Percentiles rank a stretch among this genome's conserved stretches.
These are phyloP conservation scores for Phylloporus rhodoxanthus DNA, from an alignment of 768 basidiomycete genomes.

Conservation along the genomic window DNA sequence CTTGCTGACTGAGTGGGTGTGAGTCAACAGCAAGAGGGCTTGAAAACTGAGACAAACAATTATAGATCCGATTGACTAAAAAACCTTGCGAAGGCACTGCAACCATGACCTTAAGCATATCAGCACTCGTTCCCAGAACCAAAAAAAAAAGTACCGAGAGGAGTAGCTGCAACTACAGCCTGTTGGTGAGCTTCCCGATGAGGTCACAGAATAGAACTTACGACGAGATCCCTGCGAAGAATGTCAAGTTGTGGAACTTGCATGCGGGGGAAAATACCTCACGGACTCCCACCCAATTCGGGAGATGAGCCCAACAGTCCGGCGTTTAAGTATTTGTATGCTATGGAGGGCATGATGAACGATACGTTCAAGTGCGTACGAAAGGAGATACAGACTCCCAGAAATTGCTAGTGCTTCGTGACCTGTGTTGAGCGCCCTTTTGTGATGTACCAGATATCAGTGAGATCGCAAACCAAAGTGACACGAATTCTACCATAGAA, in stretches of 20 bases:
- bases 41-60: background rate
- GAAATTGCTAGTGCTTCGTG: background rate
- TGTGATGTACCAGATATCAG: background rate
- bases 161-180: conserved; percentile 1
- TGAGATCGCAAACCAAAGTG: background rate
- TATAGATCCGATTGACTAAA: conserved; percentile 13
- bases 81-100: conserved; percentile 5
- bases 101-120: conserved; percentile 3
- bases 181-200: background rate
- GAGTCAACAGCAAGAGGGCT: background rate
- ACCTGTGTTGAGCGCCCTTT: background rate
- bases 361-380: background rate
- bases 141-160: background rate
- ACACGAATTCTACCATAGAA: background rate
- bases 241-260: too few species aligned
- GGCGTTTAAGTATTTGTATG: background rate
- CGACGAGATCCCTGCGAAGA: background rate
- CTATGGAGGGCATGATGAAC: background rate
- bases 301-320: background rate
- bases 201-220: background rate
- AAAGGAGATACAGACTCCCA: background rate
- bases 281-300: background rate
- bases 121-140: background rate
- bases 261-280: background rate
- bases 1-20: background rate